These are phyloP conservation scores for Wolfiporia cocos DNA, from an alignment of 1,284 basidiomycete species.

Conservation along the genomic window DNA sequence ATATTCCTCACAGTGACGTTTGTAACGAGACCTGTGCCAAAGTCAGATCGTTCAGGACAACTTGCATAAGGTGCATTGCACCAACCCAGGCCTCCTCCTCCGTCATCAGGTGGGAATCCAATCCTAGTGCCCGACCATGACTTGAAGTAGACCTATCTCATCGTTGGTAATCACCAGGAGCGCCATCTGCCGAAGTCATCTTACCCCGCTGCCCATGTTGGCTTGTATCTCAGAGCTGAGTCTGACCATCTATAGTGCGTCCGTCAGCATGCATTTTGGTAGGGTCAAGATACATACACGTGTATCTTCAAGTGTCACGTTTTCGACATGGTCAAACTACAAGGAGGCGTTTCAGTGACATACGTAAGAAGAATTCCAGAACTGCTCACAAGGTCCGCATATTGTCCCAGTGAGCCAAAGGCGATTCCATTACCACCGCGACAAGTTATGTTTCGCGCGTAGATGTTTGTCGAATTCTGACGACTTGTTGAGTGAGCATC, in stretches of 20 bases:
- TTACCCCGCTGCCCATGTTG: constrained; percentile 37
- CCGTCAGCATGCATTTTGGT: not conserved
- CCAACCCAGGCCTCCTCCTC: constrained; percentile 49
- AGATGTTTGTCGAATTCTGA: constrained; percentile 53
- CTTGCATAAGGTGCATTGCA: not conserved
- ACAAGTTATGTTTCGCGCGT: constrained; percentile 44
- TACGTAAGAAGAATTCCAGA: not conserved
- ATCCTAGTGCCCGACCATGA: constrained; percentile 50
- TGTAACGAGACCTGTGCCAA: constrained; percentile 39
- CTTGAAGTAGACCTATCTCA: constrained; percentile 55
- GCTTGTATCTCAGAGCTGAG: constrained; percentile 44
- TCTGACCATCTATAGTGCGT: constrained; percentile 33
- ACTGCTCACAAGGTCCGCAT: constrained; percentile 40
- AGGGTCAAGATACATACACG: constrained; percentile 23
- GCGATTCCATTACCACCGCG: constrained; percentile 62
- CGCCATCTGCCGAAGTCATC: constrained; percentile 7
- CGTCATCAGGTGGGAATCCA: constrained; percentile 54
- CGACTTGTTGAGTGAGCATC: not conserved
- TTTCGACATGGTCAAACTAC: constrained; percentile 48
- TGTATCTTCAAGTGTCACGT: constrained; percentile 46
- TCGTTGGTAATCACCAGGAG: not conserved
- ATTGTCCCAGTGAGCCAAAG: constrained; percentile 59
- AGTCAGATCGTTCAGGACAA: not conserved
- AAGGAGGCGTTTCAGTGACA: not conserved
- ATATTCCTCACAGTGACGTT: constrained; percentile 45